Evolutionary conservation across 805 yeast species (phyloP), one percentile per base, ranked within the genome.

Genomic region (Wickerhamiella galacta): DNA sequence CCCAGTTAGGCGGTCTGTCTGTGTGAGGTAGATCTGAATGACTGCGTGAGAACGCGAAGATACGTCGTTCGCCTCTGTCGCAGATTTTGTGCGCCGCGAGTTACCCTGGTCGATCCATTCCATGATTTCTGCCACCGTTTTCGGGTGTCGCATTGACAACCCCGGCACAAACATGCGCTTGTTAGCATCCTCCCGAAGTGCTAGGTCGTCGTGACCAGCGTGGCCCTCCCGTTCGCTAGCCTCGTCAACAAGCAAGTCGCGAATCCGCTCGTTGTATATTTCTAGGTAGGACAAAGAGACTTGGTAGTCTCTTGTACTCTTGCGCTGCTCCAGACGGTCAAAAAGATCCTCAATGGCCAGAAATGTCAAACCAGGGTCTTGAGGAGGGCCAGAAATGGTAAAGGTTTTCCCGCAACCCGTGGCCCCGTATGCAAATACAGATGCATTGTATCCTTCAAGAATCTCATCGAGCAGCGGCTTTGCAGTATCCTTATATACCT

Each of bases 321-420:
- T 48, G 30, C 70, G 45, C 2, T 56, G 59, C 10, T 72, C 76
- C 20, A 83, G 77, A 34, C 62, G 60, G 14, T 57, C 57, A 49
- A 75, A 83, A 21, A 87, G 57, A 37, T 80, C 93, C 39, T 69
- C 61, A 75, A 81, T 72, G 0, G 94, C 75, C 26, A 75, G 56
- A 44, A 74, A 79, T 0, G 82, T 76, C 10, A 85, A 68, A 0
- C 94, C 95, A 0, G 93, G 94, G 17, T 66, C 56, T 2, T 67
- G 67, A 0, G 72, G 64, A 0, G 74, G 66, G 0, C 95, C 95
- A 49, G 76, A 68, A 20, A 85, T 78, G 0, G 96, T 85, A 51
- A 77, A 82, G 0, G 95, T 85, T 50, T 85, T 85, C n/a, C 96
- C 96, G 53, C 95, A 85, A 0, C 96, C 96, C 0, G 96, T 85